phyloP scores from a whole-genome alignment of 257 asterid genomes.

The Rubia yunnanensis region DNA sequence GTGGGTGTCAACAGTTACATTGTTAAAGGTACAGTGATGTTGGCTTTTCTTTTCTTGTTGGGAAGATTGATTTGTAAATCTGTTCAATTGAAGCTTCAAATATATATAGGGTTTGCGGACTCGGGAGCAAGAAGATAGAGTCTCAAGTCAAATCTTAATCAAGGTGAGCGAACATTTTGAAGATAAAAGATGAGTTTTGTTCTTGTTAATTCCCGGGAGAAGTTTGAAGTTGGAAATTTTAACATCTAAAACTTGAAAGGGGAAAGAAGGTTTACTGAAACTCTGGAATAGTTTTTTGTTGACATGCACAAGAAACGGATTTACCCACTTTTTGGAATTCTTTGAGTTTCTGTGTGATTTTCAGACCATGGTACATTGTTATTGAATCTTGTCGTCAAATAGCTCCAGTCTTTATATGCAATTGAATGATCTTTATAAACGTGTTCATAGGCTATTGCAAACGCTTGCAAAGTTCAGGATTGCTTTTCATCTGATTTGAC shows the following conservation, averaged over 20 bases:
- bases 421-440: conserved; percentile 6
- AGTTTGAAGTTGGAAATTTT: background rate
- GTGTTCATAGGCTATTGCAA: conserved; percentile 61
- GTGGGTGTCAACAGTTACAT: conserved; percentile 57
- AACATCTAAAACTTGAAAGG: background rate
- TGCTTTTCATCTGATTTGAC: conserved; percentile 44
- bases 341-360: too few relatives aligned
- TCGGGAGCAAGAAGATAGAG: conserved; percentile 84
- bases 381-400: background rate
- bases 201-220: background rate
- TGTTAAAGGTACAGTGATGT: conserved; percentile 55
- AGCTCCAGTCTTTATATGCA: background rate
- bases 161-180: conserved; percentile 40
- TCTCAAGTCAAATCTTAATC: conserved; percentile 76
- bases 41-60: conserved; percentile 3
- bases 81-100: conserved; percentile 8
- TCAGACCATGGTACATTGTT: too few relatives aligned
- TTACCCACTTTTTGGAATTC: background rate
- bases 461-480: conserved; percentile 70
- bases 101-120: conserved; percentile 64
- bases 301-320: background rate
- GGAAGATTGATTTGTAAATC: background rate
- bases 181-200: background rate
- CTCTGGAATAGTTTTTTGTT: background rate
- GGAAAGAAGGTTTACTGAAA: background rate